Evolutionary conservation across 495 filamentous ascomycete genomes (phyloP).

Genomic region (Neurospora discreta): DNA sequence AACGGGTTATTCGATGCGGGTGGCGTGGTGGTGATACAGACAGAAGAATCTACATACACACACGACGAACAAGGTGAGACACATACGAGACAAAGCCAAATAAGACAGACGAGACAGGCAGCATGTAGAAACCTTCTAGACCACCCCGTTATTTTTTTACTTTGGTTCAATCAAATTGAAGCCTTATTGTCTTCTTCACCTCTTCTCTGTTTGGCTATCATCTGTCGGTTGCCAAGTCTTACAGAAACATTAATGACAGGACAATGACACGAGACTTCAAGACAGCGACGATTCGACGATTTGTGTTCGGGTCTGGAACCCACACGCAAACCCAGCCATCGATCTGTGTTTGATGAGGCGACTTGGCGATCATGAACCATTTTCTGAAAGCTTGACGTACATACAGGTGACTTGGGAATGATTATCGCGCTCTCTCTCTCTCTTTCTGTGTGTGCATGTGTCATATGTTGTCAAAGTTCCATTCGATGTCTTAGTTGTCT

Average conservation of each 20-base stretch:
- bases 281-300: neutral
- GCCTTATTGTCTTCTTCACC: neutral
- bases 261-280: neutral
- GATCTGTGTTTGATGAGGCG: neutral
- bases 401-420: neutral
- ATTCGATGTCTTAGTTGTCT: neutral
- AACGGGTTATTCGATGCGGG: neutral
- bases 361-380: neutral
- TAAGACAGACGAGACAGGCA: neutral
- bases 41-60: neutral
- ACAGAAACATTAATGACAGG: neutral
- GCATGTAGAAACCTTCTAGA: neutral
- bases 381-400: neutral
- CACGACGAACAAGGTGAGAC: neutral
- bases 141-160: too few species aligned
- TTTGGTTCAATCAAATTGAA: neutral
- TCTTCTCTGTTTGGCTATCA: neutral
- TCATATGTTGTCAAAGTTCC: neutral
- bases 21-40: neutral
- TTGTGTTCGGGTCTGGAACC: neutral
- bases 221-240: neutral
- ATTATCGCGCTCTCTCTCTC: neutral
- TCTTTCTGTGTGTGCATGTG: neutral
- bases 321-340: neutral
- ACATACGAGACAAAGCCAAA: neutral